These are phyloP conservation scores for Cryptosporidium felis DNA, from an alignment of 169 alveolate genomes.

Conservation along the genomic window DNA sequence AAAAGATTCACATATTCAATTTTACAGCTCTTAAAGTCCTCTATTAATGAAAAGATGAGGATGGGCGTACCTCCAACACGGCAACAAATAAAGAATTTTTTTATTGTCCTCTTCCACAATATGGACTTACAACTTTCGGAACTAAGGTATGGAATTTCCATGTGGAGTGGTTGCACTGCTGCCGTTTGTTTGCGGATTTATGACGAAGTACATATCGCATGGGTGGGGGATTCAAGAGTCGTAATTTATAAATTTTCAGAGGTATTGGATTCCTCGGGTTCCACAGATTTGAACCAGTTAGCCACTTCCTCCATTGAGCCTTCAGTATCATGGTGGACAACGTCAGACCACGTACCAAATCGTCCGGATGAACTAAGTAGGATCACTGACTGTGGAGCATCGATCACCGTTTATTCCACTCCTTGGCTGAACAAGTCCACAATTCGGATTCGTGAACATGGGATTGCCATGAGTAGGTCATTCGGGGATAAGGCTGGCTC, in stretches of 20 bases:
- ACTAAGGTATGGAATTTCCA: constrained; percentile 45
- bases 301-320: not conserved
- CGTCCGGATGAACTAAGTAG: constrained; percentile 62
- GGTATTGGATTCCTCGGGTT: not conserved
- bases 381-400: constrained; percentile 58
- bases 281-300: not conserved
- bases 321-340: constrained; percentile 68
- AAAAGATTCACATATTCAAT: constrained; percentile 29
- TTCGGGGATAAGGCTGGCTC: constrained; percentile 89
- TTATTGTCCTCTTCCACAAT: constrained; percentile 37
- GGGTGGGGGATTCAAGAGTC: constrained; percentile 71
- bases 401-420: constrained; percentile 46
- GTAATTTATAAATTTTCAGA: constrained; percentile 38
- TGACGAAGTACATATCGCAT: constrained; percentile 51
- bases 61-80: constrained; percentile 9
- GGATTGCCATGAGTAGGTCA: constrained; percentile 89
- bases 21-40: constrained; percentile 27
- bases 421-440: constrained; percentile 68
- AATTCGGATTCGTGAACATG: constrained; percentile 78
- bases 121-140: constrained; percentile 63
- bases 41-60: not conserved
- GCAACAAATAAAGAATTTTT: constrained; percentile 46
- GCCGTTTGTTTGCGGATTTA: constrained; percentile 22
- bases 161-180: constrained; percentile 72
- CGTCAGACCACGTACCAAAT: constrained; percentile 63